A percentile compares a stretch with the other conserved stretches of the same genome.
Conservation (phyloP, 2,329 filamentous ascomycete genomes). For the Aspergillus ibericus region DNA sequence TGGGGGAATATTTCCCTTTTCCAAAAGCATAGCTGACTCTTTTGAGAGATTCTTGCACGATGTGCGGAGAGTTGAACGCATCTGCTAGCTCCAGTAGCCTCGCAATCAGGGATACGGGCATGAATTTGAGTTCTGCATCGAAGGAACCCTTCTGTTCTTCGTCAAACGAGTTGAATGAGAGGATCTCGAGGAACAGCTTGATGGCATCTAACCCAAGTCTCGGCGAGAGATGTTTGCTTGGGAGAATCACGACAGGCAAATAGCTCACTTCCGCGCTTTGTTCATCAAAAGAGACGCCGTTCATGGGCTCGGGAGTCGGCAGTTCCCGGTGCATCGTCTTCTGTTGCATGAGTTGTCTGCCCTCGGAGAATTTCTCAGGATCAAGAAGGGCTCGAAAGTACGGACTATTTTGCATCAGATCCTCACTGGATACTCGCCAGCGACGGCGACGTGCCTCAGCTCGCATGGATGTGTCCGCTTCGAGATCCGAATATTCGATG, state of each 20-base stretch:
- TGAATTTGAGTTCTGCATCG: slow-evolving; percentile 26
- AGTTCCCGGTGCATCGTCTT: slow-evolving; percentile 16
- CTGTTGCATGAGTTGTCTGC: slow-evolving; percentile 33
- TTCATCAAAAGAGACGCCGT: background rate
- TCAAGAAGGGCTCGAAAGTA: slow-evolving; percentile 45
- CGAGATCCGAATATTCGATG: slow-evolving; percentile 31
- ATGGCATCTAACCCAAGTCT: slow-evolving; percentile 33
- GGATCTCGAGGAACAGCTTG: slow-evolving; percentile 34
- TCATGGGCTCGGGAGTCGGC: background rate
- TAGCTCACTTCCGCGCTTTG: background rate
- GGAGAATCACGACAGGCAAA: slow-evolving; percentile 32
- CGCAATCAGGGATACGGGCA: slow-evolving; percentile 33
- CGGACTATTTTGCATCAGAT: slow-evolving; percentile 34
- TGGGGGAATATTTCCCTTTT: slow-evolving; percentile 26
- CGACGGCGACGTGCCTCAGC: slow-evolving; percentile 13
- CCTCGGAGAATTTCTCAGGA: slow-evolving; percentile 44
- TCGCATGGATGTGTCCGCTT: slow-evolving; percentile 7
- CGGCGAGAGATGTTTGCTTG: slow-evolving; percentile 25
- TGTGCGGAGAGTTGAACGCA: slow-evolving; percentile 33
- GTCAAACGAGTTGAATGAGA: slow-evolving; percentile 30
- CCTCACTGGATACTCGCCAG: slow-evolving; percentile 38
- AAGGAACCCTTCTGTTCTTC: slow-evolving; percentile 22
- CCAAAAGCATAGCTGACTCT: slow-evolving; percentile 32
- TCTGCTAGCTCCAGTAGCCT: slow-evolving; percentile 36
- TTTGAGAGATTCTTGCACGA: slow-evolving; percentile 25